Conservation (phyloP, 2,329 filamentous ascomycete genomes). For the Aureobasidium mangrovei region DNA sequence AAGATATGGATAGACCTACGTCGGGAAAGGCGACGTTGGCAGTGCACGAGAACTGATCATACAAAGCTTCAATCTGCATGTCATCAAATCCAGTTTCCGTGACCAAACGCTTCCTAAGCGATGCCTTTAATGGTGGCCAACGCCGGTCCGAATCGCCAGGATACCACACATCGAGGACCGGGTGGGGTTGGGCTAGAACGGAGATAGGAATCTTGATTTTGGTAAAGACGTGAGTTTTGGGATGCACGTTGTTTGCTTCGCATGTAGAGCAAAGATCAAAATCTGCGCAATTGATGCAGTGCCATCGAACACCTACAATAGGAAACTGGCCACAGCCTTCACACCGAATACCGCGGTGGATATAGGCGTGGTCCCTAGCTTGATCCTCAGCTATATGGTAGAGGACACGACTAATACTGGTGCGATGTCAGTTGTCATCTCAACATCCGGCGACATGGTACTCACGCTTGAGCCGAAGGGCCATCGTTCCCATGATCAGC, state of each 20-base stretch:
- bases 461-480: slow-evolving; percentile 23
- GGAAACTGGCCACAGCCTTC: slow-evolving; percentile 82
- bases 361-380: slow-evolving; percentile 75
- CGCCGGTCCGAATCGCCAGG: slow-evolving; percentile 73
- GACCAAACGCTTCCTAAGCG: slow-evolving; percentile 54
- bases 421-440: not conserved
- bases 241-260: slow-evolving; percentile 67
- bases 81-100: slow-evolving; percentile 53
- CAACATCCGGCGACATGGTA: not conserved
- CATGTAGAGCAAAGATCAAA: slow-evolving; percentile 94
- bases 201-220: slow-evolving; percentile 88
- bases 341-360: slow-evolving; percentile 86
- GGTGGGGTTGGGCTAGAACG: slow-evolving; percentile 65
- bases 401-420: slow-evolving; percentile 44
- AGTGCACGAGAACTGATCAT: slow-evolving; percentile 94
- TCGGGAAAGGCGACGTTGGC: slow-evolving; percentile 76
- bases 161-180: slow-evolving; percentile 78
- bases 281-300: slow-evolving; percentile 91
- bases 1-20: not conserved
- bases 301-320: slow-evolving; percentile 85
- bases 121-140: slow-evolving; percentile 56
- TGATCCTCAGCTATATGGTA: slow-evolving; percentile 94
- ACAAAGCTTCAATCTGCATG: slow-evolving; percentile 82
- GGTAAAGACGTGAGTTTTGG: slow-evolving; percentile 91
- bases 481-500: slow-evolving; percentile 15